Percentiles rank a stretch among this genome's conserved stretches.
phyloP scores from a whole-genome alignment of 345 rosid species.

The Boechera retrofracta region DNA sequence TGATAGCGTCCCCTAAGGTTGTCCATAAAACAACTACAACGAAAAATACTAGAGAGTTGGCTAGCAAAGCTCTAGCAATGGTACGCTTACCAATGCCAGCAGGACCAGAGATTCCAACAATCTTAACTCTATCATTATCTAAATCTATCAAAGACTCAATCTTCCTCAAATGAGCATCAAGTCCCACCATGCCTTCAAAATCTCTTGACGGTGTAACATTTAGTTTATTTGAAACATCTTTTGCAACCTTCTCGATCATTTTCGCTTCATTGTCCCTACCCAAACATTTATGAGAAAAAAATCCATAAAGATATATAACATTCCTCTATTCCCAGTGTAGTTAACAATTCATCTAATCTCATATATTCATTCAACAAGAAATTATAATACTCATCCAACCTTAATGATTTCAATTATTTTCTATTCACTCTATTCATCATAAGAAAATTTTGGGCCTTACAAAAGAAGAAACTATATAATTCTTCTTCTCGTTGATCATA shows the following conservation, averaged over 20 bases:
- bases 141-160: background rate
- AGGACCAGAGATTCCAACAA: conserved; percentile 19
- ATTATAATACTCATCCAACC: no score
- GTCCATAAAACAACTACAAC: background rate
- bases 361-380: no score
- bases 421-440: no score
- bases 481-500: no score
- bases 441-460: no score
- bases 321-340: background rate
- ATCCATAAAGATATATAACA: background rate
- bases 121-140: background rate
- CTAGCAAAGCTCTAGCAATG: conserved; percentile 8
- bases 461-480: no score
- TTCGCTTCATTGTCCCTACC: background rate
- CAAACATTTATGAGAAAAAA: background rate
- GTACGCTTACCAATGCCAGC: conserved; percentile 2
- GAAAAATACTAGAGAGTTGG: background rate
- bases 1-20: background rate
- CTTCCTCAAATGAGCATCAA: background rate
- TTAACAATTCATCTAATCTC: no score
- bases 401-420: no score
- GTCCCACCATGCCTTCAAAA: conserved; percentile 5
- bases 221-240: background rate
- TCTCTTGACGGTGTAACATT: background rate
- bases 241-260: background rate